These are phyloP conservation scores for Mortierella sp. DNA, from an alignment of 371 early-diverging fungal species.

Conservation along the genomic window DNA sequence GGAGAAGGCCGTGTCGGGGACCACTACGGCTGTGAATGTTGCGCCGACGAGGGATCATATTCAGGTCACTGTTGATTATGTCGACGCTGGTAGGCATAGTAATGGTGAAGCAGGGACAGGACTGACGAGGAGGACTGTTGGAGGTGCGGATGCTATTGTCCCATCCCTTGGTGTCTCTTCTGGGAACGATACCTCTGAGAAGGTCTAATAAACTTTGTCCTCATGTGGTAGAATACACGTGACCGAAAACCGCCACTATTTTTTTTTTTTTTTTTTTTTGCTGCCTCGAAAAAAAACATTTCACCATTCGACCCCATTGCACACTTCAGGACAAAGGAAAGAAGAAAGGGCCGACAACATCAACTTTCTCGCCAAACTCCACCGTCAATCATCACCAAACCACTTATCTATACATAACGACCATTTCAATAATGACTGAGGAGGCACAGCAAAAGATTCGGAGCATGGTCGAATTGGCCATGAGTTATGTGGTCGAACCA, in stretches of 20 bases:
- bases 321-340: neutral
- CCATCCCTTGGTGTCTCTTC: neutral
- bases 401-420: neutral
- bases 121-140: conserved; percentile 3
- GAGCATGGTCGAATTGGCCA: conserved; percentile 42
- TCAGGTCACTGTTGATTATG: conserved; percentile 7
- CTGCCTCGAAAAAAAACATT: neutral
- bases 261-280: neutral
- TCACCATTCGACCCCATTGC: neutral
- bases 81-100: neutral
- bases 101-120: neutral
- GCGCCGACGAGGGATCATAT: conserved; percentile 4
- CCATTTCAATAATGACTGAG: conserved; percentile 27
- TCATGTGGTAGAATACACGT: neutral
- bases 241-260: neutral
- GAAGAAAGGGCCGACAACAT: neutral
- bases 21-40: neutral
- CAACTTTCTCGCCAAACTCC: neutral
- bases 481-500: conserved; percentile 46
- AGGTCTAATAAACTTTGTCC: neutral
- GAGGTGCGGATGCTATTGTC: neutral
- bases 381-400: neutral
- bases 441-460: conserved; percentile 56
- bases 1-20: neutral
- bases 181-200: neutral